These are phyloP conservation scores for Viola odorata DNA, from an alignment of 345 rosid genomes.

Conservation along the genomic window DNA sequence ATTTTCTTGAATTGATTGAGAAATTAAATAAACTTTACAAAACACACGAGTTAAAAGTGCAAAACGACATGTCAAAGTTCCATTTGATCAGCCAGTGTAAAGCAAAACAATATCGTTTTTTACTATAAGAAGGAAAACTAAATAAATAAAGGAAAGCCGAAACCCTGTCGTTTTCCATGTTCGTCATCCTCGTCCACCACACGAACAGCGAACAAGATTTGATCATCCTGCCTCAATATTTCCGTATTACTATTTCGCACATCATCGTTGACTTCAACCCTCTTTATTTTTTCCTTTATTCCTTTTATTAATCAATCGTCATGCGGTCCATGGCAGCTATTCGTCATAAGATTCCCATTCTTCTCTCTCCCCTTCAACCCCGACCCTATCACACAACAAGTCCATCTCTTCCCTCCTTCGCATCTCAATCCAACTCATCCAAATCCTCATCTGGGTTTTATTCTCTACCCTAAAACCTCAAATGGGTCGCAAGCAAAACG, in stretches of 20 bases:
- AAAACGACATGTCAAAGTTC: too few species aligned
- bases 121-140: not conserved
- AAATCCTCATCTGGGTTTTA: conserved; percentile 8
- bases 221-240: not conserved
- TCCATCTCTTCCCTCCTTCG: not conserved
- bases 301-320: not conserved
- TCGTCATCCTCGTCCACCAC: too few species aligned
- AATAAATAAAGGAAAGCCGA: not conserved
- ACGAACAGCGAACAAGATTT: too few species aligned
- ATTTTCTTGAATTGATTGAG: too few species aligned
- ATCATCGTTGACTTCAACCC: conserved; percentile 1
- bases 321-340: not conserved
- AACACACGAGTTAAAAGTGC: too few species aligned
- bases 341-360: not conserved
- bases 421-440: not conserved
- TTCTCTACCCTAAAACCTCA: conserved; percentile 12
- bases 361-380: conserved; percentile 12
- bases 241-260: not conserved
- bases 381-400: not conserved
- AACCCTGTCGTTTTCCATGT: too few species aligned
- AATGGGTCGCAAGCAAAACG: conserved; percentile 66
- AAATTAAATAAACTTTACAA: too few species aligned
- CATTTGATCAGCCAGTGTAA: too few species aligned
- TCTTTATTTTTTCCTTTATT: not conserved
- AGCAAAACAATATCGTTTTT: not conserved